These are phyloP conservation scores for Boletus mariae DNA, from an alignment of 1,284 basidiomycete species.

Conservation along the genomic window DNA sequence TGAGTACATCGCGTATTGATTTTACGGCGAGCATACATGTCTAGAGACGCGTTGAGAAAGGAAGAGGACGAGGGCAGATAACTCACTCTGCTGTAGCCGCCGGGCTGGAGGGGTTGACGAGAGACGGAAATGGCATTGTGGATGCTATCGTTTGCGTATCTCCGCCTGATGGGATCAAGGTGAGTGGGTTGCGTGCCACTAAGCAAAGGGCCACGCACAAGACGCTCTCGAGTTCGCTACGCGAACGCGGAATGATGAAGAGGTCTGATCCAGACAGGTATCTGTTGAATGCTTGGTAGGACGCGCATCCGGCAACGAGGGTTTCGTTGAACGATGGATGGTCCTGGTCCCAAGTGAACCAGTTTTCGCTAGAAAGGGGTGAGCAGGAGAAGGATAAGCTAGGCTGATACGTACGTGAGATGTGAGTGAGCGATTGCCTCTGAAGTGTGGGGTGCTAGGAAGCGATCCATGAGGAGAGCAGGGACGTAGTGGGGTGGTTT, in stretches of 20 bases:
- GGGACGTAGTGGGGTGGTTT: neutral
- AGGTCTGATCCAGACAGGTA: slow-evolving; percentile 62
- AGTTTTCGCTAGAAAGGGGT: slow-evolving; percentile 51
- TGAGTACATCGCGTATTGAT: slow-evolving; percentile 64
- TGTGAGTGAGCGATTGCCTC: slow-evolving; percentile 70
- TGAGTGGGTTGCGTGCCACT: neutral
- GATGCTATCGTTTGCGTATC: slow-evolving; percentile 74
- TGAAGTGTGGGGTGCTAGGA: slow-evolving; percentile 66
- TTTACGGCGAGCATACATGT: slow-evolving; percentile 65
- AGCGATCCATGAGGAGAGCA: slow-evolving; percentile 50
- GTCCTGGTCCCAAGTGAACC: slow-evolving; percentile 62
- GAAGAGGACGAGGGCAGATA: neutral
- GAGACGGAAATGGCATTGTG: slow-evolving; percentile 73
- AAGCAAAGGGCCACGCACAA: slow-evolving; percentile 46
- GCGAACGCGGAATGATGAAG: slow-evolving; percentile 62
- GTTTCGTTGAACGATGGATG: slow-evolving; percentile 68
- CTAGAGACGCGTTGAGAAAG: slow-evolving; percentile 34
- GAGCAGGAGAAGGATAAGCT: slow-evolving; percentile 1
- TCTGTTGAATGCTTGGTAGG: slow-evolving; percentile 59
- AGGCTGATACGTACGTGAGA: slow-evolving; percentile 46
- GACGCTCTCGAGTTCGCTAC: slow-evolving; percentile 64
- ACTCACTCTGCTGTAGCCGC: slow-evolving; percentile 73
- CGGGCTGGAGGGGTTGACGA: slow-evolving; percentile 57
- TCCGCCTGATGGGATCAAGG: slow-evolving; percentile 41
- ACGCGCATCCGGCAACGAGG: slow-evolving; percentile 65